Base-by-base conservation (phyloP, 371 early-diverging fungal species). In the Chytridium lagenaria region DNA sequence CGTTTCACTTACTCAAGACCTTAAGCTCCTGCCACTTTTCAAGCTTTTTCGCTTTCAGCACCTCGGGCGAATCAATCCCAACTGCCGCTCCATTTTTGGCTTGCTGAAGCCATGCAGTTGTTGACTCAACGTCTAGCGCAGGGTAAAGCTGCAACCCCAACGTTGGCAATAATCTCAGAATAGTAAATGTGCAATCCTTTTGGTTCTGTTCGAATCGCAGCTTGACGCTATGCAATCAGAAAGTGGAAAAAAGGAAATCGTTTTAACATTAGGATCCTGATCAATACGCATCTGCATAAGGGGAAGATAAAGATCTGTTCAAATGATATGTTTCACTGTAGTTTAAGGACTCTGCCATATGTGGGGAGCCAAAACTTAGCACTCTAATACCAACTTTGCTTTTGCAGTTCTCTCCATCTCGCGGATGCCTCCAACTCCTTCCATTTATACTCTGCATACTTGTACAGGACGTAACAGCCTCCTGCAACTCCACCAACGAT, bases 161-260 rank as follows among this genome's bases (percentile, higher is more conserved):
- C 19, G 92, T 90, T 0, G 95, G 93, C 57, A 96, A 80, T 37
- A 94, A 85, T 22, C 93, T 88, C 59, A 89, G 77, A 3, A 95
- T 91, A 0, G 93, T 92, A 67, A 92, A 94, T 30, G 89, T 84
- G 78, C 95, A 95, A 81, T 97, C 97, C 68, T 90, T 89, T 78
- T 93, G 94, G 80, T 95, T 95, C 82, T 94, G 93, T 72, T 95
- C 93, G 75, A 95, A 96, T n/a, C 96, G 92, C 50, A 92, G 87
- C 70, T 90, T 90, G 63, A 95, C 83, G 73, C 92, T 94, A 77
- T n/a, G n/a, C n/a, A n/a, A n/a, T n/a, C n/a, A n/a, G n/a, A n/a
- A n/a, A n/a, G n/a, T n/a, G n/a, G n/a, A n/a, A n/a, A n/a, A n/a
- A n/a, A n/a, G n/a, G n/a, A n/a, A n/a, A n/a, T n/a, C n/a, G n/a